Evolutionary conservation across 305 asterid species (phyloP).

Genomic region (Rubia peregrina): DNA sequence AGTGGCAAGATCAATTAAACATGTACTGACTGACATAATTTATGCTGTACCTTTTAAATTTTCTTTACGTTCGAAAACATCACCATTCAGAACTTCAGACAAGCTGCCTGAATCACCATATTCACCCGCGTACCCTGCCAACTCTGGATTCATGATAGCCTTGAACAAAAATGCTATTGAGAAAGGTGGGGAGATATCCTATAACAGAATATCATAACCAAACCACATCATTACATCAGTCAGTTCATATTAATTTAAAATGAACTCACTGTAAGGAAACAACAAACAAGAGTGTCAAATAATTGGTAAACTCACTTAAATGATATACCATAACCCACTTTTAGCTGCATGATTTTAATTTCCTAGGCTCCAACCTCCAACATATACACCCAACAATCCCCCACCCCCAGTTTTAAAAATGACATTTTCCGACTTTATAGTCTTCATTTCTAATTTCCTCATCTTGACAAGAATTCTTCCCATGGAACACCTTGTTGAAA

Average conservation of each 20-base stretch:
- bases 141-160: conserved; percentile 48
- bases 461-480: not conserved
- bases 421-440: not conserved
- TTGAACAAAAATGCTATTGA: conserved; percentile 22
- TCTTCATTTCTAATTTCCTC: not conserved
- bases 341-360: not conserved
- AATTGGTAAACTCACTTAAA: conserved; percentile 1
- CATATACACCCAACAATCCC: not conserved
- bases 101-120: conserved; percentile 36
- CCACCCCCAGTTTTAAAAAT: not conserved
- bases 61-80: conserved; percentile 39
- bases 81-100: conserved; percentile 35
- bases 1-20: not conserved
- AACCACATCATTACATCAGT: not conserved
- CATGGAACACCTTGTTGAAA: not conserved
- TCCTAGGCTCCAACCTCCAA: not conserved
- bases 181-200: conserved; percentile 16
- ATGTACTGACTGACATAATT: conserved; percentile 24
- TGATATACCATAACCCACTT: not conserved
- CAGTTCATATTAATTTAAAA: conserved; percentile 1
- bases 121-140: conserved; percentile 35
- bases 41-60: conserved; percentile 33
- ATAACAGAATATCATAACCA: not conserved
- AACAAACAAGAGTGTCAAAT: not conserved
- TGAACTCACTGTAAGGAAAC: conserved; percentile 8